Conservation (phyloP, 768 basidiomycete species). For the Rhodosporidiobolus odoratus region DNA sequence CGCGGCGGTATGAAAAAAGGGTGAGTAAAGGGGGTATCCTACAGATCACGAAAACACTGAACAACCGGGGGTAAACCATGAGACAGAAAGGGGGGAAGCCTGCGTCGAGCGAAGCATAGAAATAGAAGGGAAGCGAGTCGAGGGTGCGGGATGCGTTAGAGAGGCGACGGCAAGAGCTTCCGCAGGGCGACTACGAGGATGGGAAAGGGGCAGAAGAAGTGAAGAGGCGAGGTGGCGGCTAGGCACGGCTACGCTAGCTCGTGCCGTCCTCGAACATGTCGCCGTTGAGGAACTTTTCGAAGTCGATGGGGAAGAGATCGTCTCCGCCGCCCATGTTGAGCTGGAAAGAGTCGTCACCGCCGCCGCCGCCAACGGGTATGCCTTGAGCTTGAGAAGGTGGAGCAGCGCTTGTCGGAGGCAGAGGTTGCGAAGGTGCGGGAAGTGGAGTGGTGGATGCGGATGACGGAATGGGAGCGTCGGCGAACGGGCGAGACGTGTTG, state of each 20-base stretch:
- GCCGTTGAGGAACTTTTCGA: constrained; percentile 29
- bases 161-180: neutral
- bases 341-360: neutral
- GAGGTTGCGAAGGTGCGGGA: neutral
- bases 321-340: constrained; percentile 6
- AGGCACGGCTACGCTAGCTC: neutral
- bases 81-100: neutral
- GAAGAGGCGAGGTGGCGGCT: no score
- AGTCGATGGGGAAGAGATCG: constrained; percentile 28
- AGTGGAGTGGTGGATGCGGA: constrained; percentile 5
- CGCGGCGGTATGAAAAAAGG: neutral
- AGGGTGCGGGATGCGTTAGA: neutral
- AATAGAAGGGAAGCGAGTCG: neutral
- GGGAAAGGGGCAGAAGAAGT: neutral
- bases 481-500: constrained; percentile 21
- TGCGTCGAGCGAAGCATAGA: neutral
- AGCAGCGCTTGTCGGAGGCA: no score
- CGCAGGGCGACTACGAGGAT: no score
- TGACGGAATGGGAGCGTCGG: constrained; percentile 2
- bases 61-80: neutral
- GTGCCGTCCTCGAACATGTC: constrained; percentile 32
- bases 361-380: neutral
- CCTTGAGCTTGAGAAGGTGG: no score
- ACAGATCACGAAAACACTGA: neutral
- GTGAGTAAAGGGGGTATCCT: neutral